Base-by-base conservation (phyloP, 2,329 filamentous ascomycete species). In the Cladophialophora carrionii region DNA sequence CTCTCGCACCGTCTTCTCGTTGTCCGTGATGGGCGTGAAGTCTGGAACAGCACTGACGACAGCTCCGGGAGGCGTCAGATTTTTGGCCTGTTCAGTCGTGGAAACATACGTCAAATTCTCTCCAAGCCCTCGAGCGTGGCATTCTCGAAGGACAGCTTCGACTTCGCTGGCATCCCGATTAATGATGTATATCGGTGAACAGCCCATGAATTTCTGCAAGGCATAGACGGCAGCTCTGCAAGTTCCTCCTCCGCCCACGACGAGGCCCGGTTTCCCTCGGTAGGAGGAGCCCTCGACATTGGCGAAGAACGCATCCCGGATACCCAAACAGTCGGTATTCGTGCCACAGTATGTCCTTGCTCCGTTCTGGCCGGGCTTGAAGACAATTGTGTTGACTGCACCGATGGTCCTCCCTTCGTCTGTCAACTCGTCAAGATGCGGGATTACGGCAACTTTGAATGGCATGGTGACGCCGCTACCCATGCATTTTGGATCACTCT, bases 281-380 rank as follows among this genome's bases (percentile, higher is more conserved):
- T 67, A 68, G 4, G 57, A 48, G 73, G 86, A 86, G 52, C 81
- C 79, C 14, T 83, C 77, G 58, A 80, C 72, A 66, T 81, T 81
- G 37, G 79, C 82, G 56, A 82, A 76, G 71, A 94, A 90, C 3
- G 88, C 85, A 73, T 93, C 89, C 24, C 89, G 84, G 67, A 94
- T 88, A 32, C 91, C 91, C 63, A 92, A 83, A 65, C 89, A 90
- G 76, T 95, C 91, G 3, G 91, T 94, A 79, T 95, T 94, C 51
- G 90, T 89, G 60, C 90, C 91, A 76, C 89, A 87, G 69, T 86
- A 86, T 53, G 83, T 72, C 20, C 83, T 79, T 37, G 78, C 77
- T 57, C 84, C 82, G 26, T 68, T 54, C 22, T 61, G 34, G 17
- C 75, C 71, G 1, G 76, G 74, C 55, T 84, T 81, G 54, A 90